Evolutionary conservation across 176 grass and related monocot species (phyloP).

Genomic region (Phoenix dactylifera): DNA sequence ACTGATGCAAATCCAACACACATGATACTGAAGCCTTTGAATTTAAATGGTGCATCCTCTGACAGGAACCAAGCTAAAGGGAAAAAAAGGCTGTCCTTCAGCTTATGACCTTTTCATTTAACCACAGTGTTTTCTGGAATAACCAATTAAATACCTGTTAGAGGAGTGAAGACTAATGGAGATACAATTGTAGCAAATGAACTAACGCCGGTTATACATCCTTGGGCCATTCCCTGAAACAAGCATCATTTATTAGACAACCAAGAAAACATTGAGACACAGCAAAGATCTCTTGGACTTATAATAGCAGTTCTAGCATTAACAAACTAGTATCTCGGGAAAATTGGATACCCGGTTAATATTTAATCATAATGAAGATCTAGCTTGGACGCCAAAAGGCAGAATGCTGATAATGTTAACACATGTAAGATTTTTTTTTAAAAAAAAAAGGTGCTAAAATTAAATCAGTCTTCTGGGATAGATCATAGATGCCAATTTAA

Average conservation of each 20-base stretch:
- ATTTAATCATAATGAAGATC: too few species aligned
- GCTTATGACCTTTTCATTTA: background rate
- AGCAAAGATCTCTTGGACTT: too few species aligned
- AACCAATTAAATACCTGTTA: constrained; percentile 46
- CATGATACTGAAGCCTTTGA: constrained; percentile 92
- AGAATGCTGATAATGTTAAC: too few species aligned
- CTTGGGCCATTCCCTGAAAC: constrained; percentile 87
- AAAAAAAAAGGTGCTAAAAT: too few species aligned
- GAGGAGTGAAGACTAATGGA: constrained; percentile 69
- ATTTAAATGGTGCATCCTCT: constrained; percentile 54
- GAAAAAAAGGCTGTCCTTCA: background rate
- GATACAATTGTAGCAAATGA: constrained; percentile 79
- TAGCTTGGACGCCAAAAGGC: too few species aligned
- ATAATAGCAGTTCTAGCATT: too few species aligned
- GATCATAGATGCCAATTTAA: too few species aligned
- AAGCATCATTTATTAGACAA: constrained; percentile 5
- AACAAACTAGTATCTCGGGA: too few species aligned
- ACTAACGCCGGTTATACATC: constrained; percentile 76
- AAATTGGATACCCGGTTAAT: too few species aligned
- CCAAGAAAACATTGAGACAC: background rate
- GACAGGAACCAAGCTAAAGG: constrained; percentile 75
- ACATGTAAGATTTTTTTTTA: too few species aligned
- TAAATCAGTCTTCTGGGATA: too few species aligned
- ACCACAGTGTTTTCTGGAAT: background rate
- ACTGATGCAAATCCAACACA: constrained; percentile 72